Conservation (phyloP, 257 asterid species). For the Nicotiana tomentosiformis region DNA sequence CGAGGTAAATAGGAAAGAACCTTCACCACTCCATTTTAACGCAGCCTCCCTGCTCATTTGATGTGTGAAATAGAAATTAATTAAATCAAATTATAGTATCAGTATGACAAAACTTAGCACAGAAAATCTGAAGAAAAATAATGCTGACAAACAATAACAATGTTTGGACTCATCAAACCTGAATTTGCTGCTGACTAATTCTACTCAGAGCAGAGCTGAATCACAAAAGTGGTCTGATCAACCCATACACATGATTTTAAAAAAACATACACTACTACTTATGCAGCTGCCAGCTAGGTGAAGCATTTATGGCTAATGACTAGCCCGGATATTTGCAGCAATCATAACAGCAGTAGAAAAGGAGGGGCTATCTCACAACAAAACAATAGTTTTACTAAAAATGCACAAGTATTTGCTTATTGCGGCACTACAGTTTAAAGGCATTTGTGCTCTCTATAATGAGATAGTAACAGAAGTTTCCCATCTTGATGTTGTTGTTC, state of each 20-base stretch:
- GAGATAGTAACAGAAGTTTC: not conserved
- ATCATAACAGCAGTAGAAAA: not conserved
- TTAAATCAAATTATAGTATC: not conserved
- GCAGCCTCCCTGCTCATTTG: slow-evolving; percentile 66
- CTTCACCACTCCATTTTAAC: slow-evolving; percentile 86
- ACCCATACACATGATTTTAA: not conserved
- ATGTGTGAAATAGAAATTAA: not conserved
- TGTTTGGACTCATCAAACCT: not conserved
- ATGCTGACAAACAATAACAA: not conserved
- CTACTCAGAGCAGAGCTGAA: not conserved
- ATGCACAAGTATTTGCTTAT: not conserved
- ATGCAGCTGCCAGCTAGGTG: not conserved
- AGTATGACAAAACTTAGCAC: not conserved
- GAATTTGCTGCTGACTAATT: not conserved
- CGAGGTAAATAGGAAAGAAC: slow-evolving; percentile 87
- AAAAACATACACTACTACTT: not conserved
- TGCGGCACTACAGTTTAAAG: not conserved
- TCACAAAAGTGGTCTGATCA: not conserved
- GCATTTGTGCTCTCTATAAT: not conserved
- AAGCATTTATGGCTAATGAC: not conserved
- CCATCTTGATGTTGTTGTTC: not conserved
- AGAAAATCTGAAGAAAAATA: not conserved
- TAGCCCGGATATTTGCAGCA: not conserved
- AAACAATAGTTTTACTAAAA: not conserved
- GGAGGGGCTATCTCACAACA: not conserved